Conservation (phyloP, 352 stramenopile species). For the Globisporangium camurandrum region DNA sequence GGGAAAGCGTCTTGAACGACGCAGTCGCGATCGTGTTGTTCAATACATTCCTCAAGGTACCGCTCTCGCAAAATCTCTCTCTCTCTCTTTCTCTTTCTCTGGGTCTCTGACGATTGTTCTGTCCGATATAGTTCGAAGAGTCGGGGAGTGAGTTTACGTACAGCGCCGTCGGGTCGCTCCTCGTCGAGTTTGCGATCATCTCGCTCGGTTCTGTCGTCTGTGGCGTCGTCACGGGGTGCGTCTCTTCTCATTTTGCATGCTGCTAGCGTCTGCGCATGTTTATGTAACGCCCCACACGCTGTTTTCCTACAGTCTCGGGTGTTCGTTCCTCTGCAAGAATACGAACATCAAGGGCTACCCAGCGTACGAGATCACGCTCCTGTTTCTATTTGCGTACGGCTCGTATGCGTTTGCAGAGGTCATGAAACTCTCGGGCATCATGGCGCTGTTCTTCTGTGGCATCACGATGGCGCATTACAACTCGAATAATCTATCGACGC, state of each 20-base stretch:
- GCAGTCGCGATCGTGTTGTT: slow-evolving; percentile 97
- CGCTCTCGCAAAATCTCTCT: slow-evolving; percentile 14
- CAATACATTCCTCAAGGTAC: slow-evolving; percentile 92
- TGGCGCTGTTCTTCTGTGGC: slow-evolving; percentile 90
- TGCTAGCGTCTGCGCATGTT: no score
- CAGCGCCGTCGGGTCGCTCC: slow-evolving; percentile 41
- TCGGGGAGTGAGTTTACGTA: slow-evolving; percentile 69
- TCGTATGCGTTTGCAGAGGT: slow-evolving; percentile 61
- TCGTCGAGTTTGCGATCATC: slow-evolving; percentile 75
- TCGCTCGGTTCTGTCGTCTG: slow-evolving; percentile 73
- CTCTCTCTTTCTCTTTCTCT: background rate
- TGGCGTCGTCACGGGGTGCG: slow-evolving; percentile 63
- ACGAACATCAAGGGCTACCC: slow-evolving; percentile 78
- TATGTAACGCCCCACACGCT: background rate
- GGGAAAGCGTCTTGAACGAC: slow-evolving; percentile 96
- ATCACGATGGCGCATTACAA: slow-evolving; percentile 83
- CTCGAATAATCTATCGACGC: slow-evolving; percentile 66
- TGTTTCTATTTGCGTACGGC: slow-evolving; percentile 66
- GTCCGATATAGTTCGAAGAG: slow-evolving; percentile 52
- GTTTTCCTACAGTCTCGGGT: slow-evolving; percentile 37
- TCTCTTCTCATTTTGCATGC: no score
- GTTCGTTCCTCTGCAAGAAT: slow-evolving; percentile 74
- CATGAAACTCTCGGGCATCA: slow-evolving; percentile 83
- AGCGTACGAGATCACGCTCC: slow-evolving; percentile 64
- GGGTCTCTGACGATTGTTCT: background rate